Evolutionary conservation across 1,284 basidiomycete species (phyloP).

Genomic region (Cystobasidium sp.): DNA sequence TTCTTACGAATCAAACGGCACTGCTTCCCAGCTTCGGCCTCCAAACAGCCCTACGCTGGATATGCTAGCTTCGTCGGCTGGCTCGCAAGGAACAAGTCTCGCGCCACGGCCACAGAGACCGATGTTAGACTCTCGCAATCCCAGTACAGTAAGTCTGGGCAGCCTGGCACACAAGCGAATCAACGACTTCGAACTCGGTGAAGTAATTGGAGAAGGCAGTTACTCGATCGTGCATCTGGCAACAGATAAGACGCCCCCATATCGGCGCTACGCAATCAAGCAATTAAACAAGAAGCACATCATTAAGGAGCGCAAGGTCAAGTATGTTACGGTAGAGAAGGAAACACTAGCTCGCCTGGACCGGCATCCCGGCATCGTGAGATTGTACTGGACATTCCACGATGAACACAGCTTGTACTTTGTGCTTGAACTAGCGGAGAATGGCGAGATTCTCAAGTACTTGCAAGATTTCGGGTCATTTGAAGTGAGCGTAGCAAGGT

Average conservation of each 20-base stretch:
- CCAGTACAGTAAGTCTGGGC: slow-evolving; percentile 26
- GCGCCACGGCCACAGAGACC: slow-evolving; percentile 9
- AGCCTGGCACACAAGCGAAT: slow-evolving; percentile 50
- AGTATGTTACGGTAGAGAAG: slow-evolving; percentile 69
- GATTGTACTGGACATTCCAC: slow-evolving; percentile 53
- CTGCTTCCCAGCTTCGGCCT: slow-evolving; percentile 2
- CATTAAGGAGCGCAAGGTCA: slow-evolving; percentile 66
- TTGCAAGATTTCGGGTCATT: slow-evolving; percentile 77
- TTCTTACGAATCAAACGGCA: neutral
- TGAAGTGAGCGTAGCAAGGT: slow-evolving; percentile 71
- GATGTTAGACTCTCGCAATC: slow-evolving; percentile 30
- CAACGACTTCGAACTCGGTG: slow-evolving; percentile 72
- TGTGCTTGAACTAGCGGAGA: slow-evolving; percentile 83
- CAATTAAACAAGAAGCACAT: slow-evolving; percentile 76
- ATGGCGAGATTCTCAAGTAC: slow-evolving; percentile 82
- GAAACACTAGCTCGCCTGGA: slow-evolving; percentile 63
- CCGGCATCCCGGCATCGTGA: slow-evolving; percentile 55
- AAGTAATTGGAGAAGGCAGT: slow-evolving; percentile 70
- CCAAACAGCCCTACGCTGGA: slow-evolving; percentile 32
- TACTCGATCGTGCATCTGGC: slow-evolving; percentile 54
- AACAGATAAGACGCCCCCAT: slow-evolving; percentile 63
- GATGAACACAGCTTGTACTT: slow-evolving; percentile 63
- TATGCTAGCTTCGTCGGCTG: neutral
- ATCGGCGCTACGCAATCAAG: slow-evolving; percentile 73
- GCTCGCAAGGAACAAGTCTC: slow-evolving; percentile 6